Evolutionary conservation across 2,329 filamentous ascomycete species (phyloP).

Genomic region (Cordyceps javanica): DNA sequence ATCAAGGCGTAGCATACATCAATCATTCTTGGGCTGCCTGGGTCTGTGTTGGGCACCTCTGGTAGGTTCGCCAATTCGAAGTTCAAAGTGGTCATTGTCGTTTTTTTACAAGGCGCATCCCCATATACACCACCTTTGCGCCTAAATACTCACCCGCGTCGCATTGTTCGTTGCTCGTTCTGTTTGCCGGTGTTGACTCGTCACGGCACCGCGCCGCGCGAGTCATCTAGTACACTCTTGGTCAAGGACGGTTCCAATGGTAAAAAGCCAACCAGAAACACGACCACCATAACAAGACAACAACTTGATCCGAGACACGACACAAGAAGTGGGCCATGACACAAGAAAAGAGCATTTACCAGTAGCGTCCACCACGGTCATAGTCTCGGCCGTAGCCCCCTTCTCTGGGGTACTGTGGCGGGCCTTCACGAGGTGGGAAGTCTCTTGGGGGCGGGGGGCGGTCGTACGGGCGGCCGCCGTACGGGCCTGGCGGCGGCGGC

Average conservation of each 20-base stretch:
- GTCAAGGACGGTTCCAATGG: slow-evolving; percentile 30
- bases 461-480: slow-evolving; percentile 51
- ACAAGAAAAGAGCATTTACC: slow-evolving; percentile 30
- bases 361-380: slow-evolving; percentile 44
- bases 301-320: slow-evolving; percentile 4
- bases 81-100: not conserved
- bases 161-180: slow-evolving; percentile 3
- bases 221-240: slow-evolving; percentile 28
- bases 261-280: slow-evolving; percentile 13
- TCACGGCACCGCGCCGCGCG: not conserved
- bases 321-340: slow-evolving; percentile 2
- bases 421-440: slow-evolving; percentile 43
- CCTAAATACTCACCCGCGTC: slow-evolving; percentile 5
- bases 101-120: not conserved
- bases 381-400: slow-evolving; percentile 43
- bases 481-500: slow-evolving; percentile 55
- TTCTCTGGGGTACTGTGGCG: slow-evolving; percentile 25
- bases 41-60: not conserved
- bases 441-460: slow-evolving; percentile 47
- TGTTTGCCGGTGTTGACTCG: not conserved
- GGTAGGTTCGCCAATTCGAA: not conserved
- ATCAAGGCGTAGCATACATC: slow-evolving; percentile 4
- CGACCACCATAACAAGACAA: not conserved
- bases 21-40: not conserved
- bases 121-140: not conserved